A percentile compares a stretch with the other conserved stretches of the same genome.
These are phyloP conservation scores for Murraya paniculata DNA, from an alignment of 345 rosid genomes.

Conservation along the genomic window DNA sequence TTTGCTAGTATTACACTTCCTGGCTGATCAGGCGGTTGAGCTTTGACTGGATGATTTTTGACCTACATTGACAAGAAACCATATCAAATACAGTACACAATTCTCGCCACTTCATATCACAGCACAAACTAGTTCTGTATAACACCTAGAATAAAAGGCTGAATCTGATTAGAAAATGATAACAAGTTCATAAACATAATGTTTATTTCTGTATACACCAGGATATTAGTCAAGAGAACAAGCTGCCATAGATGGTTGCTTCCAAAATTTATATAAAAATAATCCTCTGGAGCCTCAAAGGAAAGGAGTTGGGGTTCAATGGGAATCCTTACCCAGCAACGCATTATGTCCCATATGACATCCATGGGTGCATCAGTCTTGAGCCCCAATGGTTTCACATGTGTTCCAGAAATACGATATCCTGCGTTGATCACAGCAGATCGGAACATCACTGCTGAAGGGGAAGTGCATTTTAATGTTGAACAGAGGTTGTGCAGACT, in stretches of 20 bases:
- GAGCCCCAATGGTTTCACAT: slow-evolving; percentile 84
- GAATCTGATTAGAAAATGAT: neutral
- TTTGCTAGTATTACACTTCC: slow-evolving; percentile 90
- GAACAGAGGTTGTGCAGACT: slow-evolving; percentile 95
- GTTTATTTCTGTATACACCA: too few relatives aligned
- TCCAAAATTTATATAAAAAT: neutral
- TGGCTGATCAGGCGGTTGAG: slow-evolving; percentile 74
- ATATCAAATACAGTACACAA: neutral
- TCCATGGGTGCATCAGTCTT: slow-evolving; percentile 99
- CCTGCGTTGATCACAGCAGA: slow-evolving; percentile 97
- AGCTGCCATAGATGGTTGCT: neutral
- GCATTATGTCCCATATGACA: slow-evolving; percentile 98
- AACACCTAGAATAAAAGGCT: neutral
- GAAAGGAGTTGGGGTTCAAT: neutral
- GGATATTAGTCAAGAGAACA: neutral
- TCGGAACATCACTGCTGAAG: slow-evolving; percentile 87
- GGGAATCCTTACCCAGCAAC: slow-evolving; percentile 82
- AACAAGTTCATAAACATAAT: neutral
- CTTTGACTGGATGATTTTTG: slow-evolving; percentile 89
- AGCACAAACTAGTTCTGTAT: neutral
- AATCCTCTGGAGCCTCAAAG: neutral
- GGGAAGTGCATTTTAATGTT: slow-evolving; percentile 94
- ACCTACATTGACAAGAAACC: slow-evolving; percentile 41
- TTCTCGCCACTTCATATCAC: neutral
- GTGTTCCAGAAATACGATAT: slow-evolving; percentile 88